A percentile compares a stretch with the other conserved stretches of the same genome.
Evolutionary conservation across 129 eudicot genomes (phyloP).

Genomic region (Solidago caesia): DNA sequence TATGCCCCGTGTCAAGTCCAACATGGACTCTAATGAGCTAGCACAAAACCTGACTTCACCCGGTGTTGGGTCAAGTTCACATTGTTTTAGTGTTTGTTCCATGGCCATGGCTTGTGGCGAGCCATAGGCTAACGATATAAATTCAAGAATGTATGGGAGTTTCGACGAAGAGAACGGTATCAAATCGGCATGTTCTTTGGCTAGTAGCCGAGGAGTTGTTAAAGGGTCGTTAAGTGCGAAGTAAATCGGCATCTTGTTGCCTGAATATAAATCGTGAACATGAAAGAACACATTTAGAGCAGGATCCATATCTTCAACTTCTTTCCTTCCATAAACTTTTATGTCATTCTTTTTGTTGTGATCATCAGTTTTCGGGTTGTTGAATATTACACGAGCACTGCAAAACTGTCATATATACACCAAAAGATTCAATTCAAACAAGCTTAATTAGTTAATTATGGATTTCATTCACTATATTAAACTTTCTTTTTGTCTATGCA

Average conservation of each 20-base stretch:
- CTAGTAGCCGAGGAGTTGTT: slow-evolving; percentile 44
- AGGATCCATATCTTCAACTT: slow-evolving; percentile 43
- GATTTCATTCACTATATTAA: not conserved
- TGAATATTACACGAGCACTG: slow-evolving; percentile 27
- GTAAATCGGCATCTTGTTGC: slow-evolving; percentile 52
- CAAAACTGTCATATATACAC: slow-evolving; percentile 19
- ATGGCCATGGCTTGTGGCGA: slow-evolving; percentile 35
- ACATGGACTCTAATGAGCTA: slow-evolving; percentile 40
- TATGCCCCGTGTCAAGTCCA: slow-evolving; percentile 32
- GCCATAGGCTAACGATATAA: slow-evolving; percentile 8
- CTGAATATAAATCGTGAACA: slow-evolving; percentile 46
- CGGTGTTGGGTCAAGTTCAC: slow-evolving; percentile 30
- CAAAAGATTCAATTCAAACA: slow-evolving; percentile 5
- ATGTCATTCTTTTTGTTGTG: slow-evolving; percentile 13
- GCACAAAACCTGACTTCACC: slow-evolving; percentile 36
- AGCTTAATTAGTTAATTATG: not conserved
- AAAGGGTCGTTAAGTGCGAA: slow-evolving; percentile 55
- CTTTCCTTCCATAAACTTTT: slow-evolving; percentile 17
- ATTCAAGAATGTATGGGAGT: slow-evolving; percentile 23
- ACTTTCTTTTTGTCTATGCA: no score
- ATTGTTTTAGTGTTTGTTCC: slow-evolving; percentile 38
- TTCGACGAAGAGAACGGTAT: slow-evolving; percentile 36
- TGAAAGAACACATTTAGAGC: slow-evolving; percentile 62
- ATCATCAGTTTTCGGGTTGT: not conserved
- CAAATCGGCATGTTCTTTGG: slow-evolving; percentile 29